A percentile compares a stretch with the other conserved stretches of the same genome.
These are phyloP conservation scores for Saccharomyces uvarum DNA, from an alignment of 1,139 yeast genomes.

Conservation along the genomic window DNA sequence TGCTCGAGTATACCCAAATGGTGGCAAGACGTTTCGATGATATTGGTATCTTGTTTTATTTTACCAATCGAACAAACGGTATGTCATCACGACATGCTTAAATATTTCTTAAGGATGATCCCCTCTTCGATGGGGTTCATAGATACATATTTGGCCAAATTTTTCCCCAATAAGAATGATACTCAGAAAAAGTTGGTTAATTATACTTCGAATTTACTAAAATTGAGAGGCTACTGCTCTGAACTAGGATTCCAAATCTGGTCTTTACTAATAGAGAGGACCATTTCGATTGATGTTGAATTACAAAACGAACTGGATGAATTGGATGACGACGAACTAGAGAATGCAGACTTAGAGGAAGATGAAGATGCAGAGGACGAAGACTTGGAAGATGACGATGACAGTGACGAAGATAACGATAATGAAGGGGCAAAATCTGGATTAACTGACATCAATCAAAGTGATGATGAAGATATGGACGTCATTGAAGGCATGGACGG, in stretches of 20 bases:
- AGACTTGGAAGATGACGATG: constrained; percentile 19
- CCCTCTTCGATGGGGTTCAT: constrained; percentile 74
- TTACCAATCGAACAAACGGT: constrained; percentile 31
- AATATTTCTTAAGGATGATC: constrained; percentile 56
- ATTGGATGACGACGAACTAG: constrained; percentile 61
- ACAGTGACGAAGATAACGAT: constrained; percentile 21
- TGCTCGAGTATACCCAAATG: constrained; percentile 85
- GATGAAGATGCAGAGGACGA: constrained; percentile 26
- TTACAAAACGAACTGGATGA: constrained; percentile 83
- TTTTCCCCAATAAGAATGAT: constrained; percentile 77
- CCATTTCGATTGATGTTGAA: constrained; percentile 89
- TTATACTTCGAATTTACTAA: constrained; percentile 59
- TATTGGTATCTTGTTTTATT: constrained; percentile 54
- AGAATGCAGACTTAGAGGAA: constrained; percentile 29
- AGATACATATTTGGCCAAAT: constrained; percentile 48
- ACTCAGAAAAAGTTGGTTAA: constrained; percentile 47
- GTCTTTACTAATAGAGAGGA: constrained; percentile 70
- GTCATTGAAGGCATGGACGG: constrained; percentile 34
- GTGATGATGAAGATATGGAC: constrained; percentile 31
- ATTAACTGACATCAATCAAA: not conserved
- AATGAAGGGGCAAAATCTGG: constrained; percentile 11
- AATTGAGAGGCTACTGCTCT: constrained; percentile 57
- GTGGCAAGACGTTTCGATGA: constrained; percentile 72
- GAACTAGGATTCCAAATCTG: constrained; percentile 70
- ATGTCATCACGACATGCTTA: constrained; percentile 61